Base-by-base conservation (phyloP, 2,329 filamentous ascomycete species). In the Exophiala xenobiotica region DNA sequence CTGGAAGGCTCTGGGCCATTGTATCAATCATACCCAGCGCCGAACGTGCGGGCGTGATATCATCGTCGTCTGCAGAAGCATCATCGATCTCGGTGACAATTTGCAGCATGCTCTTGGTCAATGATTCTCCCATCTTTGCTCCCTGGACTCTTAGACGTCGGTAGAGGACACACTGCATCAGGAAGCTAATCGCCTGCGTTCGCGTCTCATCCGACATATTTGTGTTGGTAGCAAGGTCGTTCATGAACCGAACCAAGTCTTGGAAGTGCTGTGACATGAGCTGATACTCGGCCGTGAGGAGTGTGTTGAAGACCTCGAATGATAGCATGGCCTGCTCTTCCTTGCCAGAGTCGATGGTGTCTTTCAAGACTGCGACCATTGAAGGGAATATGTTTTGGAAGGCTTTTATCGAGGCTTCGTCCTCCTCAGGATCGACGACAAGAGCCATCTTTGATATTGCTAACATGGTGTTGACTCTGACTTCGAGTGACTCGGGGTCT, bases 231-330 rank as follows among this genome's bases (percentile, higher is more conserved):
- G 87, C 82, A 48, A 99, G 79, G 53, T 93, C 86, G 64, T 95
- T 86, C 89, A 97, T 97, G 77, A 97, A 96, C 62, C 87, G 82
- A 54, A 96, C 79, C 6, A 99, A 80, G 64, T 96, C 90, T 67
- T 86, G 89, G 66, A 99, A 89, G 74, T 96, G 91, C 49, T 82
- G 78, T 60, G 86, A 87, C 46, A 97, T 77, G 44, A 97, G 81
- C 40, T 88, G 82, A 23, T 89, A 87, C 68, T 96, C 92, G 69
- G 90, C 96, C 58, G 87, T 88, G 47, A 99, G 81, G 64, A 96
- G 85, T 44, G 89, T 93, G 76, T 97, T 93, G 81, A 97, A 96
- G 61, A 96, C 90, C 68, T 97, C 93, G 63, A 97, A 99, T 20
- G 90, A 83, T 67, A 92, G 85, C 77, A 92, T 89, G 62, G 88